phyloP scores from a whole-genome alignment of 495 filamentous ascomycete genomes.

The Xanthoparmelia taractica region DNA sequence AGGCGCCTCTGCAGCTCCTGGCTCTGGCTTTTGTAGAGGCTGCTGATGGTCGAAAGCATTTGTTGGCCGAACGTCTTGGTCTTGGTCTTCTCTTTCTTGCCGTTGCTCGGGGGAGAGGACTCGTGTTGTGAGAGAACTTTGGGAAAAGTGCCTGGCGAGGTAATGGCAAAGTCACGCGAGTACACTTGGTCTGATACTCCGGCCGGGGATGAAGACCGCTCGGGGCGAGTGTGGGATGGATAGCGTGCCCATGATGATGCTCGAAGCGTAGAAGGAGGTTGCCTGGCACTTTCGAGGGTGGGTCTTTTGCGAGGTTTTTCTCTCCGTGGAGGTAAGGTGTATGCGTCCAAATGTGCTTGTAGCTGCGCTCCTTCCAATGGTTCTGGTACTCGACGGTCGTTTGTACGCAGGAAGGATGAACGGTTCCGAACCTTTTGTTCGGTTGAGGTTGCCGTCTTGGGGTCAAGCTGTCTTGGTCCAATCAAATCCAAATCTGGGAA shows the following conservation, averaged over 20 bases:
- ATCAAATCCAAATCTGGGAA: slow-evolving; percentile 8
- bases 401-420: slow-evolving; percentile 1
- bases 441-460: not conserved
- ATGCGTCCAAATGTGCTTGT: slow-evolving; percentile 16
- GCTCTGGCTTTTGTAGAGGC: slow-evolving; percentile 23
- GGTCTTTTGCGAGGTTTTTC: slow-evolving; percentile 5
- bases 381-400: slow-evolving; percentile 2
- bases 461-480: slow-evolving; percentile 6
- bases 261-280: slow-evolving; percentile 11
- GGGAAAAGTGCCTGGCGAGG: not conserved
- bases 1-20: slow-evolving; percentile 16
- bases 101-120: slow-evolving; percentile 14
- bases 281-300: slow-evolving; percentile 3
- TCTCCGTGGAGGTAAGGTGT: slow-evolving; percentile 8
- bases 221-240: slow-evolving; percentile 20
- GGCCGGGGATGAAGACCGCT: slow-evolving; percentile 17
- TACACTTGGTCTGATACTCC: slow-evolving; percentile 19
- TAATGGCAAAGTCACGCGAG: slow-evolving; percentile 19
- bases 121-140: not conserved
- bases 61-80: slow-evolving; percentile 3
- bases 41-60: slow-evolving; percentile 13
- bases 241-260: slow-evolving; percentile 21
- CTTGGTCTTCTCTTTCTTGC: not conserved
- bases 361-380: slow-evolving; percentile 8
- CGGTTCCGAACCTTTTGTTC: slow-evolving; percentile 1